Base-by-base conservation (phyloP, 345 rosid species). In the Hibiscus trionum region DNA sequence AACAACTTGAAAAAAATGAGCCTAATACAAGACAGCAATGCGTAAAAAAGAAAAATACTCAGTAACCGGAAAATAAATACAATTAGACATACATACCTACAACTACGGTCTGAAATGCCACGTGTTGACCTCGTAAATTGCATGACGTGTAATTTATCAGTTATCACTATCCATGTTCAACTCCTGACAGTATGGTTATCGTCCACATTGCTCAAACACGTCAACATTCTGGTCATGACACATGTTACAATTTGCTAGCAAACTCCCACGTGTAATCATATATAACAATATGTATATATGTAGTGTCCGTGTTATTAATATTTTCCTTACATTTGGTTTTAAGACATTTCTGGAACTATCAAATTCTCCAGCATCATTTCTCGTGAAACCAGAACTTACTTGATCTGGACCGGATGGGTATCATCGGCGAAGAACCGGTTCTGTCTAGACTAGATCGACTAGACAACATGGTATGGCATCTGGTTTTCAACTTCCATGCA, bases 361-460 rank as follows among this genome's bases (percentile, higher is more conserved):
- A 7, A 16, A 7, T 65, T 42, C 56, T 11, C 56, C 59, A n/a
- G 37, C 26, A 3, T 59, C 62, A 8, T 19, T 64, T 10, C 49
- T 8, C 15, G 49, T 63, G 67, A 63, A 70, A 35, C 5, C 6
- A 1, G 0, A 26, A 56, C 29, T 56, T 9, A n/a, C n/a, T n/a
- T 61, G 0, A 8, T 19, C 33, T 31, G 33, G 33, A 31, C 8
- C n/a, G 37, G 63, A 85, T 84, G 88, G 84, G 73, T 0, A 31
- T 65, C 11, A 33, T 56, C 2, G n/a, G 56, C 0, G 85, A 78
- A 69, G 86, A 84, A 64, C 90, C 93, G 1, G 78, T 86, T 50
- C 77, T 86, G 65, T 77, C 81, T 3, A 69, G 86, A 62, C 70
- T 86, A 27, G 86, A 85, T 77, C 86, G 86, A 64, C 42, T 83